Conservation (phyloP, 768 basidiomycete genomes). For the Trametes gibbosa region DNA sequence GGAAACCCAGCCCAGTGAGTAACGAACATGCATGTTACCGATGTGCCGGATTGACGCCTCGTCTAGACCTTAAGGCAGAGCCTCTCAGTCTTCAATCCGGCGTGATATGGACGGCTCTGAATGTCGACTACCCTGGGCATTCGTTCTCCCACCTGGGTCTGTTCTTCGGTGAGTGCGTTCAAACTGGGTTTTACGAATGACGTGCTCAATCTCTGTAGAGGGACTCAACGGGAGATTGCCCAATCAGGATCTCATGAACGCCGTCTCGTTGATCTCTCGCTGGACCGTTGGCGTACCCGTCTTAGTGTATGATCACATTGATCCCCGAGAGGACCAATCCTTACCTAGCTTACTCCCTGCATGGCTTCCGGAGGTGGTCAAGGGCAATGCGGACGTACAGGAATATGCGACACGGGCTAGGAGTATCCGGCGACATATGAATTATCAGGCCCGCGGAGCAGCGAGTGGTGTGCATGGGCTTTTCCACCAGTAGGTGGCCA, state of each 20-base stretch:
- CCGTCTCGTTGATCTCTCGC: slow-evolving; percentile 67
- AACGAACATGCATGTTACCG: neutral
- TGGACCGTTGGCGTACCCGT: slow-evolving; percentile 77
- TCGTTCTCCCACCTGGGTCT: slow-evolving; percentile 96
- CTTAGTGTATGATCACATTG: slow-evolving; percentile 75
- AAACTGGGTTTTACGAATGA: neutral
- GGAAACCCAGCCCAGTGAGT: slow-evolving; percentile 58
- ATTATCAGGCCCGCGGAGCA: slow-evolving; percentile 73
- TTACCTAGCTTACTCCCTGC: slow-evolving; percentile 33
- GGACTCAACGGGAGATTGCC: slow-evolving; percentile 93
- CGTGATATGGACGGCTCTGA: slow-evolving; percentile 93
- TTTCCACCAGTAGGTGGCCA: slow-evolving; percentile 66
- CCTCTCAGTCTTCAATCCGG: slow-evolving; percentile 68
- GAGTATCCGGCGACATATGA: slow-evolving; percentile 68
- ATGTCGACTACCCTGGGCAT: slow-evolving; percentile 94
- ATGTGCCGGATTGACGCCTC: neutral
- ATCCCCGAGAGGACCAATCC: slow-evolving; percentile 41
- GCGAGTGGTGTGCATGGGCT: slow-evolving; percentile 89
- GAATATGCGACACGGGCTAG: slow-evolving; percentile 57
- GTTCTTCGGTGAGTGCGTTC: slow-evolving; percentile 71
- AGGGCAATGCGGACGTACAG: slow-evolving; percentile 42
- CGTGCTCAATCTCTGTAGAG: slow-evolving; percentile 49
- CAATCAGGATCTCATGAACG: slow-evolving; percentile 93
- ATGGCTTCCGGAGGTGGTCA: slow-evolving; percentile 48
- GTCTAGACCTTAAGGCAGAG: slow-evolving; percentile 63